Evolutionary conservation across 805 yeast genomes (phyloP), one percentile per base, ranked within the genome.

Genomic region (Spathaspora arborariae): DNA sequence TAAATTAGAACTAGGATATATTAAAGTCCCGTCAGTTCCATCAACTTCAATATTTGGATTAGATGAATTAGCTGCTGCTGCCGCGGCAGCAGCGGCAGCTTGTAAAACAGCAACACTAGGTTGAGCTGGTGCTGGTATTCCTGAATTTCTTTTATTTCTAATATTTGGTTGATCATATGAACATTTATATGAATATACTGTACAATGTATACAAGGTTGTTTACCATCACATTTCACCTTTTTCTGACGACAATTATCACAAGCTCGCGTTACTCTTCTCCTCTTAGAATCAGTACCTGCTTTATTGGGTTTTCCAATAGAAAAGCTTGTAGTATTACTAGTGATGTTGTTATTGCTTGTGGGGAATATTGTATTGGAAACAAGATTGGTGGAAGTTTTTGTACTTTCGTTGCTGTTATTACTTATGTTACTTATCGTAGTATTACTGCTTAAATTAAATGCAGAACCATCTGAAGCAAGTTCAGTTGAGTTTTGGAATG

Each of bases 181-280:
- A 65, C 97, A 89, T 47, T 80, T 85, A 63, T 85, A 87, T 18
- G 88, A 81, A 65, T 88, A 90, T 1, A 88, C 96, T 1, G 96
- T 85, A 60, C 96, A 89, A 62, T 83, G 88, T 26, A 80, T 77
- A 62, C 95, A 86, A 1, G 92, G 94, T 55, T 78, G 84, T 55
- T 78, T 76, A 4, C 92, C 94, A 60, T 85, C 90, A 64, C 95
- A 86, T 59, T 84, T 82, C 51, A 85, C 88, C 59, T 86, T 86
- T 64, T 84, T 85, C 63, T 76, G 78, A 18, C 92, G 74, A 61
- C 94, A 85, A 52, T 78, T 81, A 55, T 82, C 86, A 57, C 94
- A 86, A 2, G 94, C 94, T 45, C 88, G 67, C 1, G 86, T 79
- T 34, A 84, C 91, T 47, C 91, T 66, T 54, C 80, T 70, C 26